Conservation (phyloP, 768 basidiomycete genomes). For the Lactarius evosmus region DNA sequence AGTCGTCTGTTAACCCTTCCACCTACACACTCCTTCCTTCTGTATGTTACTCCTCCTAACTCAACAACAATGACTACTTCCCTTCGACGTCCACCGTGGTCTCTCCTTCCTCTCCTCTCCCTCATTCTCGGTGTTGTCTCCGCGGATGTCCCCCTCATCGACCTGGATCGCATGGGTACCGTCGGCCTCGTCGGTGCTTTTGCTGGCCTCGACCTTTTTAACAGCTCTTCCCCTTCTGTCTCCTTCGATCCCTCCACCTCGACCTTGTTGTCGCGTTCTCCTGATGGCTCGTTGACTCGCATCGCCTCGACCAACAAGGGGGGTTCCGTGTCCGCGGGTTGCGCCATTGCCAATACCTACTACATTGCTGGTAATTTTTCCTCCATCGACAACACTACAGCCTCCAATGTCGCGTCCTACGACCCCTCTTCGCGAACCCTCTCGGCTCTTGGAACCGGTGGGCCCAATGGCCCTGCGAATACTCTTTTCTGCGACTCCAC, state of each 20-base stretch:
- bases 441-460: slow-evolving; percentile 58
- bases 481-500: slow-evolving; percentile 74
- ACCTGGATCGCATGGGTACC: slow-evolving; percentile 83
- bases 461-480: slow-evolving; percentile 72
- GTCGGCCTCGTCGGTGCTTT: slow-evolving; percentile 89
- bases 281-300: slow-evolving; percentile 61
- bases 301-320: slow-evolving; percentile 79
- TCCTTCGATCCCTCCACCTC: slow-evolving; percentile 69
- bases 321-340: slow-evolving; percentile 73
- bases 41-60: slow-evolving; percentile 15
- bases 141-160: slow-evolving; percentile 43
- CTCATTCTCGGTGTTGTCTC: slow-evolving; percentile 32
- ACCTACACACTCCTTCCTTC: not conserved
- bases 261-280: slow-evolving; percentile 63
- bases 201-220: slow-evolving; percentile 77
- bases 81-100: slow-evolving; percentile 27
- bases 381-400: slow-evolving; percentile 56
- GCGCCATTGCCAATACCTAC: slow-evolving; percentile 61
- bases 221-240: slow-evolving; percentile 46
- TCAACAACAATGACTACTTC: slow-evolving; percentile 9
- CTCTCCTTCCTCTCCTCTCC: slow-evolving; percentile 30
- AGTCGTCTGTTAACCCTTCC: not conserved
- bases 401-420: slow-evolving; percentile 77
- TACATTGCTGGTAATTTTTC: slow-evolving; percentile 86
- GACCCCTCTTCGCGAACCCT: slow-evolving; percentile 55